A percentile compares a stretch with the other conserved stretches of the same genome.
phyloP scores from a whole-genome alignment of 2,329 filamentous ascomycete genomes.

The Aspergillus aculeatus region DNA sequence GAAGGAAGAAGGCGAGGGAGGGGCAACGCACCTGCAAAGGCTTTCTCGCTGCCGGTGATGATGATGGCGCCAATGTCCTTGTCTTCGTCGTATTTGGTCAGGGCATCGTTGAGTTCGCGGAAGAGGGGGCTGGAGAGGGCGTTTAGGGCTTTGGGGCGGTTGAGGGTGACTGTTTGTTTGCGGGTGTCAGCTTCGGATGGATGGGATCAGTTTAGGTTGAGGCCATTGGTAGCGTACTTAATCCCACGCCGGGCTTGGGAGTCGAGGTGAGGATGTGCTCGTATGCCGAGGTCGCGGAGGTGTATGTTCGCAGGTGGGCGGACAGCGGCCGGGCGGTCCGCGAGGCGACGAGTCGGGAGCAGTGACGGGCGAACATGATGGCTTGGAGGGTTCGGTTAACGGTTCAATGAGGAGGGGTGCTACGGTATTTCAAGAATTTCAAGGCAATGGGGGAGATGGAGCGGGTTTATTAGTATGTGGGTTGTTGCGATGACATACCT shows the following conservation, averaged over 20 bases:
- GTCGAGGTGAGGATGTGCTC: conserved; percentile 79
- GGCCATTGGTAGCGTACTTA: too few relatives aligned
- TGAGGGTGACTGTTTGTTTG: conserved; percentile 69
- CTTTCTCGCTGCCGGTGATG: conserved; percentile 82
- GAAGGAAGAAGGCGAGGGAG: not conserved
- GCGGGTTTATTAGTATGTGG: not conserved
- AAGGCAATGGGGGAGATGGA: not conserved
- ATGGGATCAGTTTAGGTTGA: too few relatives aligned
- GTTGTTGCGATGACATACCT: not conserved
- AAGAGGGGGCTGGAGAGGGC: conserved; percentile 90
- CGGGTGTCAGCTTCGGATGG: too few relatives aligned
- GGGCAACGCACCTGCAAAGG: conserved; percentile 64
- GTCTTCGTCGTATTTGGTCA: conserved; percentile 68
- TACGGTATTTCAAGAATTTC: not conserved
- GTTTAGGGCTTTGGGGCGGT: conserved; percentile 93
- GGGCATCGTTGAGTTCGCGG: conserved; percentile 78
- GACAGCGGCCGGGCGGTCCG: conserved; percentile 45
- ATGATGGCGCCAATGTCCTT: conserved; percentile 72
- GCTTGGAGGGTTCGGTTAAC: not conserved
- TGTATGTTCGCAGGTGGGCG: conserved; percentile 37
- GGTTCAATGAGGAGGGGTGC: not conserved
- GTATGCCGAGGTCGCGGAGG: conserved; percentile 54
- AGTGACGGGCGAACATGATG: conserved; percentile 47
- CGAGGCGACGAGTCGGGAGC: conserved; percentile 61
- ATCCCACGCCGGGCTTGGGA: conserved; percentile 83